Evolutionary conservation across 495 filamentous ascomycete genomes (phyloP), one percentile per base, ranked within the genome.

Genomic region (Talaromyces adpressus): DNA sequence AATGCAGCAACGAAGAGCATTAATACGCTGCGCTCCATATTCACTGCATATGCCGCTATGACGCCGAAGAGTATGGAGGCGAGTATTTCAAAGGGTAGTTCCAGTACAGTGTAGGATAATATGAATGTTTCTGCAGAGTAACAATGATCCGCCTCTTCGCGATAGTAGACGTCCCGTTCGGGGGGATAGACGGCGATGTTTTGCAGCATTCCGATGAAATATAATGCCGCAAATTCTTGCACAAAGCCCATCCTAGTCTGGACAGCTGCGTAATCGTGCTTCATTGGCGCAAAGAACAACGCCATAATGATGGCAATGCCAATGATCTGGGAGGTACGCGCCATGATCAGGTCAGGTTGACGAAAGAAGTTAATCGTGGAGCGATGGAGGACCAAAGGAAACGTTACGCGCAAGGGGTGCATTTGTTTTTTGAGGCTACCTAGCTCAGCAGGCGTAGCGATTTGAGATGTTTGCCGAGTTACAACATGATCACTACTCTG

Each of bases 191-290:
- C 79, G 7, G 87, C 84, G 18, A 91, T 84, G 66, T 91, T 91
- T 67, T 92, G 87, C 6, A 91, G 79, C 89, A 92, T 90, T 6
- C 87, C 89, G 4, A 91, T 84, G 64, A 90, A 90, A 67, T 90
- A 89, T n/a, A 90, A 74, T 0, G 88, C 83, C 2, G 82, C 77
- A 63, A 91, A 75, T 67, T 91, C 85, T 66, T 91, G 86, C 3
- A 89, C 72, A 65, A 89, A 88, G 4, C 89, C 88, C 47, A 91
- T 75, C 0, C 87, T 81, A n/a, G 85, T 87, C 65, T 91, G 89
- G 0, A 92, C 78, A 47, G 82, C 81, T 52, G 79, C 82, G 70
- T 87, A 90, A 69, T 90, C 80, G 65, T 85, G 79, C 63, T 86
- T 82, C 6, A 91, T 70, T 2, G 89, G 89, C 3, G 89, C 85